Conservation (phyloP, 1,139 yeast species). For the Yamadazyma sp. region DNA sequence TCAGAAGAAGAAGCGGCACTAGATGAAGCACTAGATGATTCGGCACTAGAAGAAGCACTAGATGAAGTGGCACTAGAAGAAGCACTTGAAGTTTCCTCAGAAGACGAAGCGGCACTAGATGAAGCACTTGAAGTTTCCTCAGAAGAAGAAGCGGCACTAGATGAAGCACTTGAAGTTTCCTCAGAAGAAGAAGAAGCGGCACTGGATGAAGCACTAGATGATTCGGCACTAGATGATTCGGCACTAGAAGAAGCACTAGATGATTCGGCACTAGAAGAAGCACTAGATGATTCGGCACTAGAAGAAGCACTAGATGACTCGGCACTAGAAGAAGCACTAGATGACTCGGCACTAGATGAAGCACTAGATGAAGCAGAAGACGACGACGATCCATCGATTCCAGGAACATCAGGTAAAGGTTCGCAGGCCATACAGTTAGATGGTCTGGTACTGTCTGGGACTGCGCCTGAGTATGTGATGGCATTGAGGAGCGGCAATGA, state of each 20-base stretch:
- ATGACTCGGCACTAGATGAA: constrained; percentile 4
- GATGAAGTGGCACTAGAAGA: constrained; percentile 8
- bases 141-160: constrained; percentile 5
- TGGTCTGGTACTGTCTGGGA: constrained; percentile 13
- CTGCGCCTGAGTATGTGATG: constrained; percentile 19
- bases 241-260: constrained; percentile 7
- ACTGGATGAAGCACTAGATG: constrained; percentile 6
- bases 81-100: constrained; percentile 3
- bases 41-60: constrained; percentile 4
- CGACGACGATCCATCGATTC: constrained; percentile 10
- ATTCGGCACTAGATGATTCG: constrained; percentile 6
- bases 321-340: constrained; percentile 7
- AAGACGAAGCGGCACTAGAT: constrained; percentile 2
- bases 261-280: constrained; percentile 5
- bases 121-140: constrained; percentile 5
- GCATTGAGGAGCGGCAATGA: constrained; percentile 14
- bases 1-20: constrained; percentile 7
- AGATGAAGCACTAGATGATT: constrained; percentile 9
- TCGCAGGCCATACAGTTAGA: constrained; percentile 12
- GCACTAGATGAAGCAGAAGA: constrained; percentile 9
- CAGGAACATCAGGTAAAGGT: constrained; percentile 11
- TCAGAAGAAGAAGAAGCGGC: constrained; percentile 7
- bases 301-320: constrained; percentile 7
- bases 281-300: constrained; percentile 6
- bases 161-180: constrained; percentile 5